Base-by-base conservation (phyloP, 768 basidiomycete species). In the Amanita exitialis region DNA sequence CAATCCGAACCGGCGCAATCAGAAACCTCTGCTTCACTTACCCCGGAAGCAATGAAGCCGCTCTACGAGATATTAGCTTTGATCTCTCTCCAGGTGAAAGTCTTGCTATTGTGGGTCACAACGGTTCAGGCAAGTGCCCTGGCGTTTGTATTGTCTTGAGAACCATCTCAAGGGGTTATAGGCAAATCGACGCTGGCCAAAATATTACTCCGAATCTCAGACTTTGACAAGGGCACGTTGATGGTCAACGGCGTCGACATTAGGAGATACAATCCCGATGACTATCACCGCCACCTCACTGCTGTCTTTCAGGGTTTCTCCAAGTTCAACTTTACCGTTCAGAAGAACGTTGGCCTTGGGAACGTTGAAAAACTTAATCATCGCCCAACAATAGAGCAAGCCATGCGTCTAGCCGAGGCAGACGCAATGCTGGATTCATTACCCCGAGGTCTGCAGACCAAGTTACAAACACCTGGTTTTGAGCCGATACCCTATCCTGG, bases 181-280 rank as follows among this genome's bases (percentile, higher is more conserved):
- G 87, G 88, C 23, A 94, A 94, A 70, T 88, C 89, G 6, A 94
- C 90, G 1, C 78, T 93, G 41, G 86, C 88, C 2, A 88, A 88
- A 59, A 74, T 90, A 43, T 68, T 94, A 23, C 72, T 91, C 15
- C 83, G 90, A 39, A 81, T 93, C 54, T 62, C 82, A 50, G 88
- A 88, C 61, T 89, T 85, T 62, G 79, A 86, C 61, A 63, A 71
- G 49, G 90, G 90, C 12, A 66, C 77, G 27, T 66, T 92, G 46
- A 65, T 74, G 47, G 71, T 92, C 61, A 92, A 93, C 60, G 83
- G 72, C 53, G 66, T 75, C 38, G 83, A 88, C 62, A 72, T 87
- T 47, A 77, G 85, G 37, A 71, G 71, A 28, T 78, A 81, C 61
- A 69, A 76, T 51, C 84, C 90, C 16, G 64, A 64, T 6, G 86